Base-by-base conservation (phyloP, 2,329 filamentous ascomycete species). In the Botrytis aclada region DNA sequence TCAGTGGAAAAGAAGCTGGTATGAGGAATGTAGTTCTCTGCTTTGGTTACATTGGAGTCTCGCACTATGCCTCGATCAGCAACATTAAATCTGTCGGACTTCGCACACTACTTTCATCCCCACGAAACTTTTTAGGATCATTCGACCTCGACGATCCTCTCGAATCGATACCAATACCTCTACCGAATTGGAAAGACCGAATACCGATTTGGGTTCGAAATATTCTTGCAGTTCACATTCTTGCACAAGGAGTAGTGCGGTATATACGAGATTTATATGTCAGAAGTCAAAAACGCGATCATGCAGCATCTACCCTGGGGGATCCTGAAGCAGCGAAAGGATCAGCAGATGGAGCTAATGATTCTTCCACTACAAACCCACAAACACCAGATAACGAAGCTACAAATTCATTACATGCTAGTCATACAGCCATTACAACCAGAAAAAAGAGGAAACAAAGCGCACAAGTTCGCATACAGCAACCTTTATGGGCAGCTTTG, bases 371-470 rank as follows among this genome's bases (percentile, higher is more conserved):
- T 39, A 62, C 77, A 47, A 75, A 66, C 65, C 72, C 76, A 43
- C 77, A 76, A 73, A 75, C 66, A 34, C 71, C 72, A 18, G 79
- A 80, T 32, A 76, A 67, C 16, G 79, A 80, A 72, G 74, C 75
- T 60, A 76, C 77, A 16, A 76, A 70, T n/a, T 71, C 76, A 61
- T 70, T 78, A 47, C 74, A 75, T 22, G 69, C 74, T 20, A 76
- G 70, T 37, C 75, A 74, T 61, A 69, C 69, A 82, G 80, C 88
- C 84, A 84, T 89, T 80, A 84, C 83, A 76, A 89, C 87, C 76
- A 97, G 96, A 83, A 96, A 94, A 84, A 92, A 93, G 84, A 90
- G 92, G 83, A 95, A 96, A 84, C 94, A 97, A 83, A 95, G 93
- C 80, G 94, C 94, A 73, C 93, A 96, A 82, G 94, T 97, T 77